A percentile compares a stretch with the other conserved stretches of the same genome.
Conservation (phyloP, 2,329 filamentous ascomycete species). For the Epichloe gansuensis region DNA sequence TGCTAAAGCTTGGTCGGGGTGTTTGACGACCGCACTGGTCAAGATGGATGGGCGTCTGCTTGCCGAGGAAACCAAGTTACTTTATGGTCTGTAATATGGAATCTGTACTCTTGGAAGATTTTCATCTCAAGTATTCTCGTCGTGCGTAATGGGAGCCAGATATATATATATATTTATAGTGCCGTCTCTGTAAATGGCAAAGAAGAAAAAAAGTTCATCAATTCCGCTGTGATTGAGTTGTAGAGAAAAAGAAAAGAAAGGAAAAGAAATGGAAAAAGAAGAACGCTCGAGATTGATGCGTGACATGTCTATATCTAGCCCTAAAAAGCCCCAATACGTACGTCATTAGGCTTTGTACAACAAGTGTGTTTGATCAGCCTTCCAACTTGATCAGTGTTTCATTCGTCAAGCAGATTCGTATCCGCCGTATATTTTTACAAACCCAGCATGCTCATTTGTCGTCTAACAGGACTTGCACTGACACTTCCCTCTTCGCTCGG, state of each 20-base stretch:
- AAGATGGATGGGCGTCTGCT: too few species aligned
- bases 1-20: too few species aligned
- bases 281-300: background rate
- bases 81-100: too few species aligned
- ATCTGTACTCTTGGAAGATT: too few species aligned
- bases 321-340: background rate
- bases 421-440: slow-evolving; percentile 11
- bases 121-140: too few species aligned
- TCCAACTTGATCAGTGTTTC: background rate
- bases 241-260: background rate
- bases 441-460: slow-evolving; percentile 62
- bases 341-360: too few species aligned
- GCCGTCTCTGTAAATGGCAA: background rate
- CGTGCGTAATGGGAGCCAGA: too few species aligned
- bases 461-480: slow-evolving; percentile 52
- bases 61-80: too few species aligned
- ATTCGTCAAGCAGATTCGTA: background rate
- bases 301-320: background rate
- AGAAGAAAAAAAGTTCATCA: background rate
- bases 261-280: background rate
- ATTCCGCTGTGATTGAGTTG: background rate
- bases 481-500: slow-evolving; percentile 61
- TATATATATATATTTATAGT: too few species aligned
- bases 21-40: too few species aligned
- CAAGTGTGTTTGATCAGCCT: too few species aligned